phyloP scores from a whole-genome alignment of 2,329 filamentous ascomycete genomes.

The Colletotrichum incanum region DNA sequence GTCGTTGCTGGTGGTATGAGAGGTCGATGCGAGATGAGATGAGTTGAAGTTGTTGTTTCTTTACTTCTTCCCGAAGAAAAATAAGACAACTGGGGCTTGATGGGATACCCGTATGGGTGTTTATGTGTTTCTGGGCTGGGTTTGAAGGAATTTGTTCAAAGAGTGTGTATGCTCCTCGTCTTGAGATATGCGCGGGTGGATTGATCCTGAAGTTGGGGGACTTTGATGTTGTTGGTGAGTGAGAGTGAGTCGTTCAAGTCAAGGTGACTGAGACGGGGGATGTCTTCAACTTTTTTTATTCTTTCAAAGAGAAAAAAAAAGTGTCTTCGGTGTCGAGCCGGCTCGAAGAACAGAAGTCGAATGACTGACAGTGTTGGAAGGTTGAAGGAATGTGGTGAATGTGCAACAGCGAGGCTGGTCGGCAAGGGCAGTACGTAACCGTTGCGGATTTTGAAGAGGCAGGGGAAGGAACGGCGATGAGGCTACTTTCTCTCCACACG shows the following conservation, averaged over 20 bases:
- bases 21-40: constrained; percentile 6
- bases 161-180: constrained; percentile 38
- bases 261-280: constrained; percentile 36
- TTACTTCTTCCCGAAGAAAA: constrained; percentile 2
- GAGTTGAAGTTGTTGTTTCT: constrained; percentile 4
- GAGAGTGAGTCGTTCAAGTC: constrained; percentile 40
- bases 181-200: constrained; percentile 13
- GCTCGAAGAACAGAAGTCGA: constrained; percentile 27
- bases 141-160: constrained; percentile 8
- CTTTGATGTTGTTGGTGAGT: constrained; percentile 26
- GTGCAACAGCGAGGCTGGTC: constrained; percentile 40
- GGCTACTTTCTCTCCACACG: constrained; percentile 10
- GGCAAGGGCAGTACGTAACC: constrained; percentile 29
- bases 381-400: constrained; percentile 39
- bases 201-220: constrained; percentile 11
- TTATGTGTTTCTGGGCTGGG: background rate
- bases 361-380: constrained; percentile 28
- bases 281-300: constrained; percentile 32
- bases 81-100: constrained; percentile 9
- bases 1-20: constrained; percentile 45
- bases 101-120: background rate
- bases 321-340: constrained; percentile 21
- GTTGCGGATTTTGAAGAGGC: constrained; percentile 38
- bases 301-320: constrained; percentile 5
- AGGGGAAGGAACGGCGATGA: constrained; percentile 37